These are phyloP conservation scores for Pseudoscleropodium purum DNA, from an alignment of 225 moss, liverwort and hornwort genomes.

Conservation along the genomic window DNA sequence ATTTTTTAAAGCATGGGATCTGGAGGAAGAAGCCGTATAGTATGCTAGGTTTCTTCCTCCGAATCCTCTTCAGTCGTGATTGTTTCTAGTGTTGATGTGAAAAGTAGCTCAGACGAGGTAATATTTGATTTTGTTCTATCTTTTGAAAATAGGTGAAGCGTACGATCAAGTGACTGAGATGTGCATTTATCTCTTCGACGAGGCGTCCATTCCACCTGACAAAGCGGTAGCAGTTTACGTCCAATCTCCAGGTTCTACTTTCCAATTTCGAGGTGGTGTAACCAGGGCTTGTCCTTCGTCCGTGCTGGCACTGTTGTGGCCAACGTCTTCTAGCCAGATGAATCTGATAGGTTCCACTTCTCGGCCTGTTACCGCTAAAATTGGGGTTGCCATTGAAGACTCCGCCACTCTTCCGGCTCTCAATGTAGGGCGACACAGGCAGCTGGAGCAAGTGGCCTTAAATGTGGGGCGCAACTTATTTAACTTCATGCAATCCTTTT, in stretches of 20 bases:
- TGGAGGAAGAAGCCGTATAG: too few relatives aligned
- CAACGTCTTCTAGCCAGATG: conserved; percentile 35
- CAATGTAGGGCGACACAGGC: conserved; percentile 50
- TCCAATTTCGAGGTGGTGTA: conserved; percentile 71
- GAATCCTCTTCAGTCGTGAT: not conserved
- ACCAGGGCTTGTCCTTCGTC: conserved; percentile 61
- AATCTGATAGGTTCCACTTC: conserved; percentile 26
- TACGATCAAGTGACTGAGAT: conserved; percentile 63
- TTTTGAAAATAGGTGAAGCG: conserved; percentile 44
- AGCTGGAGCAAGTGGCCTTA: conserved; percentile 57
- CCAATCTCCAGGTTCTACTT: conserved; percentile 59
- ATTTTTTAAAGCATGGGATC: not conserved
- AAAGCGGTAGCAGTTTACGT: conserved; percentile 67
- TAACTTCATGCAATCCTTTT: conserved; percentile 58
- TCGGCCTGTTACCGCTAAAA: conserved; percentile 41
- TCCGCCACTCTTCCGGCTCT: conserved; percentile 42
- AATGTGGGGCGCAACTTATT: conserved; percentile 56
- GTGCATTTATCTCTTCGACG: conserved; percentile 55
- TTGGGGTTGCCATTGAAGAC: conserved; percentile 71
- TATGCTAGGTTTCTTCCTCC: not conserved
- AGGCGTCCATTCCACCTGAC: conserved; percentile 54
- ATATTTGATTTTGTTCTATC: not conserved
- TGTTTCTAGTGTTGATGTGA: not conserved
- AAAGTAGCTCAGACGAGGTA: not conserved
- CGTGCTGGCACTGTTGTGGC: conserved; percentile 60